A percentile compares a stretch with the other conserved stretches of the same genome.
Evolutionary conservation across 78 protist species (phyloP).

Genomic region (Dictyostelium citrinum): DNA sequence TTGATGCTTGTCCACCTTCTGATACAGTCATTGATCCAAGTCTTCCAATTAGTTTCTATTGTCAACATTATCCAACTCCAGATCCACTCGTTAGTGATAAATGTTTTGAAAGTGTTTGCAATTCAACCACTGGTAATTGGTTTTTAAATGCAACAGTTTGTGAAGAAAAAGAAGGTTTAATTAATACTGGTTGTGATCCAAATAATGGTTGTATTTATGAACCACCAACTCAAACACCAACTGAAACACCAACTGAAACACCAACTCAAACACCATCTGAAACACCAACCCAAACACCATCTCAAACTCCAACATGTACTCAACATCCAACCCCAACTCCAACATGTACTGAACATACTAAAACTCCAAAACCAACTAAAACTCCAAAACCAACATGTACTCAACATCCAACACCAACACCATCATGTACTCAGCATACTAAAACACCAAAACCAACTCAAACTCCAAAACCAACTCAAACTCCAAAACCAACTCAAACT

Average conservation of each 20-base stretch:
- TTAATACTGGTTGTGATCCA: not conserved
- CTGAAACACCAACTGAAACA: not conserved
- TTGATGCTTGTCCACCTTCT: not conserved
- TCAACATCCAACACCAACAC: not conserved
- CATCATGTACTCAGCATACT: not conserved
- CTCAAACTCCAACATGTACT: not conserved
- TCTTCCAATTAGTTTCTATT: not conserved
- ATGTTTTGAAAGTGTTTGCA: not conserved
- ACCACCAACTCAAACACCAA: not conserved
- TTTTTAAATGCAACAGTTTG: not conserved
- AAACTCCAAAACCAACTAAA: not conserved
- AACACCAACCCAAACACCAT: not conserved
- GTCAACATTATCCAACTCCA: not conserved
- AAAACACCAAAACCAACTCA: not conserved
- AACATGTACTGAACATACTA: not conserved
- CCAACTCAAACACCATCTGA: not conserved
- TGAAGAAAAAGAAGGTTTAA: not conserved
- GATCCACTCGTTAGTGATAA: not conserved
- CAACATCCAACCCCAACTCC: constrained; percentile 6
- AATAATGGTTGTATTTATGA: not conserved
- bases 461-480: not conserved
- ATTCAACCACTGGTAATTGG: not conserved
- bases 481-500: not conserved
- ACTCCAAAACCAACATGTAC: not conserved
- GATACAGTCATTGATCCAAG: not conserved